A percentile compares a stretch with the other conserved stretches of the same genome.
These are phyloP conservation scores for Backusella tuberculispora DNA, from an alignment of 192 early-diverging fungal genomes.

Conservation along the genomic window DNA sequence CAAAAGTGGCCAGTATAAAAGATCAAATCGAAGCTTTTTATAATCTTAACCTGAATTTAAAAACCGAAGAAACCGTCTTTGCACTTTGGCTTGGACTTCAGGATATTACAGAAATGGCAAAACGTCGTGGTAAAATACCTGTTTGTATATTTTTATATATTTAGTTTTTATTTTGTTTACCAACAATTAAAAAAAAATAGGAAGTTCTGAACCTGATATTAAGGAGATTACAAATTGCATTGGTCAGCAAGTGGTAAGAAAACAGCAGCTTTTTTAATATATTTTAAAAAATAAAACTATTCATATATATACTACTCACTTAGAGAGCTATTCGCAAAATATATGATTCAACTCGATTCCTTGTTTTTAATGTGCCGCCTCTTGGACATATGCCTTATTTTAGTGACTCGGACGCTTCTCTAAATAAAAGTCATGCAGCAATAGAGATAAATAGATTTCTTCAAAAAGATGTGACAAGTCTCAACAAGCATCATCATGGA, in stretches of 20 bases:
- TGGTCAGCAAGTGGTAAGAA: slow-evolving; percentile 27
- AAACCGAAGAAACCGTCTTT: slow-evolving; percentile 40
- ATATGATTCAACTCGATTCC: slow-evolving; percentile 26
- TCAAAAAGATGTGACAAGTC: slow-evolving; percentile 14
- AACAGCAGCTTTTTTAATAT: background rate
- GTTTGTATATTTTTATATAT: background rate
- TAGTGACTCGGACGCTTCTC: background rate
- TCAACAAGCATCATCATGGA: slow-evolving; percentile 23
- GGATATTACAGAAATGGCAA: slow-evolving; percentile 29
- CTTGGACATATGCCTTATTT: slow-evolving; percentile 33
- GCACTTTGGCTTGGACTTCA: slow-evolving; percentile 41
- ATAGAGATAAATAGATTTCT: slow-evolving; percentile 20
- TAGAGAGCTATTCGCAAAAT: slow-evolving; percentile 27
- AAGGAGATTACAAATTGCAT: slow-evolving; percentile 22
- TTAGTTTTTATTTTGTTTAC: background rate
- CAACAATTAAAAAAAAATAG: slow-evolving; percentile 4
- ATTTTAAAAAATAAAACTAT: background rate
- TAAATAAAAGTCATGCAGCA: slow-evolving; percentile 5
- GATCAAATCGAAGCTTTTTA: slow-evolving; percentile 40
- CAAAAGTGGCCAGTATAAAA: slow-evolving; percentile 24
- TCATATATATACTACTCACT: background rate
- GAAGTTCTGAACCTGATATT: slow-evolving; percentile 14
- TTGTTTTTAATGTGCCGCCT: slow-evolving; percentile 35
- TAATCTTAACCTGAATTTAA: slow-evolving; percentile 14
- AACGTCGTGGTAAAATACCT: slow-evolving; percentile 14